These are phyloP conservation scores for Isabelozyma pseudorhagii DNA, from an alignment of 805 yeast genomes.

Conservation along the genomic window DNA sequence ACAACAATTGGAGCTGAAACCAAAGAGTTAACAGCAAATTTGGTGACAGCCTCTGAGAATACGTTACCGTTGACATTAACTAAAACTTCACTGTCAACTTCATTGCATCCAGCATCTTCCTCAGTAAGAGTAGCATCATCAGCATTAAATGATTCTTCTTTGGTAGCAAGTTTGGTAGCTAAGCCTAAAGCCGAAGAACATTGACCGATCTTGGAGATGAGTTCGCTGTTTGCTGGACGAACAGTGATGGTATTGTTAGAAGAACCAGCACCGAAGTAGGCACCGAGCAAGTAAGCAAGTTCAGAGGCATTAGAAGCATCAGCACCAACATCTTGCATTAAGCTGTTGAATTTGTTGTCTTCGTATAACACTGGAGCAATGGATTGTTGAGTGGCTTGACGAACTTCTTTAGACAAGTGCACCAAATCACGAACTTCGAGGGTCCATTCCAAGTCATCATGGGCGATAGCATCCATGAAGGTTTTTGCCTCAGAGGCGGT, in stretches of 20 bases:
- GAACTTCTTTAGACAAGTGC: constrained; percentile 21
- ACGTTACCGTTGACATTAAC: constrained; percentile 13
- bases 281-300: constrained; percentile 39
- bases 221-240: not conserved
- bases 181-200: constrained; percentile 21
- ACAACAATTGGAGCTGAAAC: constrained; percentile 34
- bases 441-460: constrained; percentile 28
- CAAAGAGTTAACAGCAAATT: constrained; percentile 20
- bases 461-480: constrained; percentile 13
- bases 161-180: not conserved
- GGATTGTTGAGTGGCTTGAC: constrained; percentile 27
- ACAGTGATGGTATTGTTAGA: constrained; percentile 5
- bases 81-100: constrained; percentile 1
- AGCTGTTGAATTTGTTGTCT: constrained; percentile 24
- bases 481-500: constrained; percentile 15
- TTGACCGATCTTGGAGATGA: constrained; percentile 20
- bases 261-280: constrained; percentile 37
- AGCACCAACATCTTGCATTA: constrained; percentile 16
- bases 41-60: constrained; percentile 23
- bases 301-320: constrained; percentile 15
- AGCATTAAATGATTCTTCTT: not conserved
- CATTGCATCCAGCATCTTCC: not conserved
- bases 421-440: constrained; percentile 37
- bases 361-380: constrained; percentile 34
- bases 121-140: constrained; percentile 5